These are phyloP conservation scores for Sphaerulina musiva DNA, from an alignment of 2,329 filamentous ascomycete genomes.

Conservation along the genomic window DNA sequence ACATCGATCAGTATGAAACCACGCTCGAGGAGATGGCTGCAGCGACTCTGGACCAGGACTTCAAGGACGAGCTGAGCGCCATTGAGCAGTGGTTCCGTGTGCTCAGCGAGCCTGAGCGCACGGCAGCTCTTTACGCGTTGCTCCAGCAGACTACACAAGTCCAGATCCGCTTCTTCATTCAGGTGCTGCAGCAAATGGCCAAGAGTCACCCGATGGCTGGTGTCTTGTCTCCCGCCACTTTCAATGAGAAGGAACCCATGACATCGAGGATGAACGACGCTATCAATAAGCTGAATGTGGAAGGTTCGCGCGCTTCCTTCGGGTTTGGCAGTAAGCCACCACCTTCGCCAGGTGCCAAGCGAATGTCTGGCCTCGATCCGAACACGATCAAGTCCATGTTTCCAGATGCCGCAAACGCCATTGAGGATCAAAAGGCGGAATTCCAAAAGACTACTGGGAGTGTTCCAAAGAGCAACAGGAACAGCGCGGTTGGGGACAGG, in stretches of 20 bases:
- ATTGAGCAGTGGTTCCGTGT: constrained; percentile 99
- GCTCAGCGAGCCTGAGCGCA: constrained; percentile 90
- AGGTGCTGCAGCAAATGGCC: constrained; percentile 97
- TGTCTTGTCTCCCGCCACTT: constrained; percentile 86
- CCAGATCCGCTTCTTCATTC: constrained; percentile 98
- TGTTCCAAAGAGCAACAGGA: constrained; percentile 82
- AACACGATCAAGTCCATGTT: constrained; percentile 98
- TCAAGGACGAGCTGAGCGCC: constrained; percentile 97
- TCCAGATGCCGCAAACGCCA: constrained; percentile 94
- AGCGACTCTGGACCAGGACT: constrained; percentile 96
- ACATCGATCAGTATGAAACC: constrained; percentile 98
- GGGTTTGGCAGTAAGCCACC: constrained; percentile 60
- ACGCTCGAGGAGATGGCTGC: constrained; percentile 98
- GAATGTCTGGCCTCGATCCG: constrained; percentile 88
- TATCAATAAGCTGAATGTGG: constrained; percentile 89
- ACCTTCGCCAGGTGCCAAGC: constrained; percentile 71
- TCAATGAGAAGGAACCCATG: constrained; percentile 95
- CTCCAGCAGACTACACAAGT: constrained; percentile 98
- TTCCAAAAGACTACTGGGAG: constrained; percentile 93
- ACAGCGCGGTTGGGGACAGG: constrained; percentile 76
- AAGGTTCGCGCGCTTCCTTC: constrained; percentile 79
- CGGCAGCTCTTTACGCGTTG: constrained; percentile 87
- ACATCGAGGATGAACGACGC: constrained; percentile 91
- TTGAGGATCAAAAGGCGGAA: constrained; percentile 95
- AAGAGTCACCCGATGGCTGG: constrained; percentile 97